Evolutionary conservation across 129 eudicot genomes (phyloP).

Genomic region (Silybum marianum): DNA sequence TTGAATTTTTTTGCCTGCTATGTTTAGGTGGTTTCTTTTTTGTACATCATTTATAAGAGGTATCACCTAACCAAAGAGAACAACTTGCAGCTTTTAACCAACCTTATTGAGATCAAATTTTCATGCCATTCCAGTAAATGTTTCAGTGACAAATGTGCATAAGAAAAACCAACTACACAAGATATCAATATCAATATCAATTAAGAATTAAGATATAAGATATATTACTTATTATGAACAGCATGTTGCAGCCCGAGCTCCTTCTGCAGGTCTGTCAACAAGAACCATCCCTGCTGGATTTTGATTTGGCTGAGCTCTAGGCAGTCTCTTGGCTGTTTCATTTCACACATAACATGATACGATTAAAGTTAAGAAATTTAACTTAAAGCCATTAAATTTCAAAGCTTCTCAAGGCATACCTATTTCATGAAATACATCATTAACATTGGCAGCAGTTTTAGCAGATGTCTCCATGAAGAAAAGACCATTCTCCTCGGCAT

Average conservation of each 20-base stretch:
- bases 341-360: slow-evolving; percentile 22
- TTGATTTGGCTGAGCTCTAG: slow-evolving; percentile 91
- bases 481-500: slow-evolving; percentile 92
- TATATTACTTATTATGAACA: slow-evolving; percentile 65
- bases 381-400: neutral
- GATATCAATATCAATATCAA: slow-evolving; percentile 14
- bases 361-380: neutral
- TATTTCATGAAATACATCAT: slow-evolving; percentile 86
- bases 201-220: slow-evolving; percentile 17
- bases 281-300: slow-evolving; percentile 98
- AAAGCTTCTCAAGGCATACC: slow-evolving; percentile 46
- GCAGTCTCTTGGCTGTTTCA: slow-evolving; percentile 76
- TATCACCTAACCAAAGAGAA: slow-evolving; percentile 10
- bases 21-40: too few species aligned
- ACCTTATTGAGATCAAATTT: slow-evolving; percentile 28
- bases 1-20: too few species aligned
- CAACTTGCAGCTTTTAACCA: slow-evolving; percentile 17
- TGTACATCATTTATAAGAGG: too few species aligned
- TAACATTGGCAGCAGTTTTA: slow-evolving; percentile 87
- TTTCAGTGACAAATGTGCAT: slow-evolving; percentile 29
- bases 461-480: slow-evolving; percentile 97
- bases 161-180: slow-evolving; percentile 28
- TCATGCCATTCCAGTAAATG: slow-evolving; percentile 18
- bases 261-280: slow-evolving; percentile 78
- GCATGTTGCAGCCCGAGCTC: slow-evolving; percentile 74